phyloP scores from a whole-genome alignment of 2,329 filamentous ascomycete species.

The Trichoderma asperellum region DNA sequence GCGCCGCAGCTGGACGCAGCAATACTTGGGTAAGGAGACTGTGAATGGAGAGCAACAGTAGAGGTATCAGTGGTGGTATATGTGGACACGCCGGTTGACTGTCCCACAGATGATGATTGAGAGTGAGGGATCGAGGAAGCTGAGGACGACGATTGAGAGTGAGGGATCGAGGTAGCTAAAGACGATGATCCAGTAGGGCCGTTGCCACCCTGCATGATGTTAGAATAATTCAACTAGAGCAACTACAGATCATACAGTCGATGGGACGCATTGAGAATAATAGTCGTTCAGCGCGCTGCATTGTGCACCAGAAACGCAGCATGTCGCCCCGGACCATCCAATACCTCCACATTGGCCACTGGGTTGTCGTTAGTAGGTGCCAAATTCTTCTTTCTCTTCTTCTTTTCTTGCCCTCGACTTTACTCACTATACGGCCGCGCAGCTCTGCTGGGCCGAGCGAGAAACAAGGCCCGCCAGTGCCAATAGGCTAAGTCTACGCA shows the following conservation, averaged over 20 bases:
- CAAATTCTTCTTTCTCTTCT: neutral
- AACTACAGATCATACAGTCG: conserved; percentile 1
- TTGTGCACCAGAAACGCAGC: conserved; percentile 6
- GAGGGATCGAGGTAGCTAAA: neutral
- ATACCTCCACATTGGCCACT: conserved; percentile 19
- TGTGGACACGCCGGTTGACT: conserved; percentile 5
- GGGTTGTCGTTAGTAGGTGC: neutral
- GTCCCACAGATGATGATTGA: neutral
- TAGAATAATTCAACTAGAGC: neutral
- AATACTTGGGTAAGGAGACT: conserved; percentile 17
- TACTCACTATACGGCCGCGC: conserved; percentile 16
- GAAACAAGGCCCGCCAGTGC: conserved; percentile 15
- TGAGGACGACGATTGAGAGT: neutral
- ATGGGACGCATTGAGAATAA: conserved; percentile 17
- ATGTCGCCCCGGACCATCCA: conserved; percentile 10
- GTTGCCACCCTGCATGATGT: neutral
- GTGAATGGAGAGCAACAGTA: conserved; percentile 13
- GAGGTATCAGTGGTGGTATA: conserved; percentile 21
- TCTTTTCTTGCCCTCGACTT: neutral
- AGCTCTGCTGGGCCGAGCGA: conserved; percentile 8
- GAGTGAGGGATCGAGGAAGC: neutral
- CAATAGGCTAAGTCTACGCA: conserved; percentile 5
- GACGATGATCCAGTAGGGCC: neutral
- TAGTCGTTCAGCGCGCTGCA: neutral
- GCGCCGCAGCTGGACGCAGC: conserved; percentile 18